These are phyloP conservation scores for Fusarium brachygibbosum DNA, from an alignment of 2,329 filamentous ascomycete genomes.

Conservation along the genomic window DNA sequence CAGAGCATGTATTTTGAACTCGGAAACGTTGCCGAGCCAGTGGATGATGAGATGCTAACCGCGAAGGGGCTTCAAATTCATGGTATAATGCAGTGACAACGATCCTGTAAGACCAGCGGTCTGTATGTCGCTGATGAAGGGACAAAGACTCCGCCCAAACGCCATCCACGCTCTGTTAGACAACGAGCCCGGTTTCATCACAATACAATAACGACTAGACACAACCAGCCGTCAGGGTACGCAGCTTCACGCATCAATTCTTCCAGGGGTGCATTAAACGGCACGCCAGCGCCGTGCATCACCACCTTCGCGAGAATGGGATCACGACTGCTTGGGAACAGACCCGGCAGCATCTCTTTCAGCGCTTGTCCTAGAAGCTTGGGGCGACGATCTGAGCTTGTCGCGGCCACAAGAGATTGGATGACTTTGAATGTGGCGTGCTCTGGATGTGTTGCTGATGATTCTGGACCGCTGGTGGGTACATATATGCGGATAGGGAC, in stretches of 20 bases:
- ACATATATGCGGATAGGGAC: conserved; percentile 93
- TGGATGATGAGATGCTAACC: neutral
- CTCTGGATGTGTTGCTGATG: conserved; percentile 50
- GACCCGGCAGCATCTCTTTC: conserved; percentile 77
- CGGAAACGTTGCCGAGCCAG: conserved; percentile 3
- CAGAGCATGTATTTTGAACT: neutral
- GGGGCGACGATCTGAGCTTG: conserved; percentile 54
- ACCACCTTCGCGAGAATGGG: conserved; percentile 87
- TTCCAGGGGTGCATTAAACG: conserved; percentile 82
- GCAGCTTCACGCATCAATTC: conserved; percentile 86
- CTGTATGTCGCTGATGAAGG: conserved; percentile 9
- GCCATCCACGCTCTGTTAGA: conserved; percentile 32
- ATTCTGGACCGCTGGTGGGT: conserved; percentile 63
- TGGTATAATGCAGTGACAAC: conserved; percentile 2
- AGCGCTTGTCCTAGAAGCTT: conserved; percentile 80
- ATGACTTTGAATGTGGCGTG: conserved; percentile 76
- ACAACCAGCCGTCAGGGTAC: conserved; percentile 94
- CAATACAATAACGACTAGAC: conserved; percentile 83
- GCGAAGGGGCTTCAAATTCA: conserved; percentile 5
- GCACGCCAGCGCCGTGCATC: conserved; percentile 86
- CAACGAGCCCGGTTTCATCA: conserved; percentile 41
- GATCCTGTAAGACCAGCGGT: conserved; percentile 7
- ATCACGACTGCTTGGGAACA: conserved; percentile 90
- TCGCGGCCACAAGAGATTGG: conserved; percentile 77
- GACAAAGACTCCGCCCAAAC: conserved; percentile 24